Conservation (phyloP, 345 rosid genomes). For the Eucalyptus guilfoylei region DNA sequence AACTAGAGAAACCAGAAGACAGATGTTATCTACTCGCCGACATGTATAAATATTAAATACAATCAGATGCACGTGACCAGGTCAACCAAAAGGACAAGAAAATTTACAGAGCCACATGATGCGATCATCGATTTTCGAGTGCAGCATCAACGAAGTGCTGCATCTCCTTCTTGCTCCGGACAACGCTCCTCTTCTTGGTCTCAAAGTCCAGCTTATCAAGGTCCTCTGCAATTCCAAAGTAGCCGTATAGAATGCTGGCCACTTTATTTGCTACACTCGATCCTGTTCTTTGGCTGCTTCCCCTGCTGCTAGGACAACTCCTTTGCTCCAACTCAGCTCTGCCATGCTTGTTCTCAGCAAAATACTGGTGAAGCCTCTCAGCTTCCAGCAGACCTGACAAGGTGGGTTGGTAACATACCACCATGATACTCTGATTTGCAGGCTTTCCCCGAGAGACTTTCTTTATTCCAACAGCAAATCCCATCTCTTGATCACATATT, state of each 20-base stretch:
- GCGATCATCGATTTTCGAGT: neutral
- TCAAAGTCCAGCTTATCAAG: constrained; percentile 28
- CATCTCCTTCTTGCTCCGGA: constrained; percentile 38
- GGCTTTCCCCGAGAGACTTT: constrained; percentile 33
- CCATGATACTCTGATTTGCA: constrained; percentile 33
- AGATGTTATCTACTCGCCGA: neutral
- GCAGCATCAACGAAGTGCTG: constrained; percentile 6
- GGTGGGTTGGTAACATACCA: constrained; percentile 25
- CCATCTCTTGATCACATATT: constrained; percentile 15
- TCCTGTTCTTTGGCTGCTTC: neutral
- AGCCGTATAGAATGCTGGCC: constrained; percentile 23
- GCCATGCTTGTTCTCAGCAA: constrained; percentile 16
- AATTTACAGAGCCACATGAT: neutral
- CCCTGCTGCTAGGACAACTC: neutral
- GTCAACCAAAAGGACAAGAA: neutral
- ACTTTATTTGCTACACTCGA: neutral
- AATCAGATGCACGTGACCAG: neutral
- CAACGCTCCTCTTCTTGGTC: constrained; percentile 16
- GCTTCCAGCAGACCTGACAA: constrained; percentile 35
- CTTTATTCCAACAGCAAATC: constrained; percentile 10
- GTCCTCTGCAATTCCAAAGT: constrained; percentile 35
- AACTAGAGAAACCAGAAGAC: neutral
- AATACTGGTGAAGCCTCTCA: constrained; percentile 24
- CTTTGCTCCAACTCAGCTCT: constrained; percentile 18
- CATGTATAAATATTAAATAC: neutral